Conservation (phyloP, 345 rosid genomes). For the Lepidium didymum region DNA sequence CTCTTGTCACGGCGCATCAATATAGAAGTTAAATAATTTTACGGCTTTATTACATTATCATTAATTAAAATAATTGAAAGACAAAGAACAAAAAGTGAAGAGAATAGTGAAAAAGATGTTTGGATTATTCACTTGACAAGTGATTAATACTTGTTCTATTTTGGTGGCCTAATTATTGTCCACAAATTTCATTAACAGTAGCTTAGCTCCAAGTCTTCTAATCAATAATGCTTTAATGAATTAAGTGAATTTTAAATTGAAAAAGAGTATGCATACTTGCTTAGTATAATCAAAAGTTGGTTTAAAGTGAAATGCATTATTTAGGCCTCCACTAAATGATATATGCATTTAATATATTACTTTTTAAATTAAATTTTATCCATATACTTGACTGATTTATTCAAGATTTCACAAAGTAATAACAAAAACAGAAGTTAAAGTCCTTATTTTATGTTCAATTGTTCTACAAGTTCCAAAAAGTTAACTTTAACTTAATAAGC, state of each 20-base stretch:
- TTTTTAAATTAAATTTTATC: neutral
- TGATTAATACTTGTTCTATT: conserved; percentile 6
- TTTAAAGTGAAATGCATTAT: conserved; percentile 8
- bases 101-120: conserved; percentile 3
- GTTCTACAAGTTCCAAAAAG: neutral
- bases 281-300: conserved; percentile 9
- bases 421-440: neutral
- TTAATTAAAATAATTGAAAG: conserved; percentile 11
- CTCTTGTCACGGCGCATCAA: conserved; percentile 21
- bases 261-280: neutral
- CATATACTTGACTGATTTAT: neutral
- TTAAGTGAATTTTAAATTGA: neutral
- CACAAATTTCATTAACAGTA: conserved; percentile 13
- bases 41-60: conserved; percentile 18
- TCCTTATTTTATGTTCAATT: neutral
- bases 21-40: conserved; percentile 11
- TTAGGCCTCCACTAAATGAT: conserved; percentile 15
- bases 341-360: neutral
- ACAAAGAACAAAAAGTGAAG: neutral
- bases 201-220: conserved; percentile 5
- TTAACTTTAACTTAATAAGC: neutral
- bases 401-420: neutral
- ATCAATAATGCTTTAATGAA: neutral
- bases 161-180: conserved; percentile 24
- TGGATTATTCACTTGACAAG: too few relatives aligned